Conservation (phyloP, 352 stramenopile genomes). For the Phytophthora boehmeriae region DNA sequence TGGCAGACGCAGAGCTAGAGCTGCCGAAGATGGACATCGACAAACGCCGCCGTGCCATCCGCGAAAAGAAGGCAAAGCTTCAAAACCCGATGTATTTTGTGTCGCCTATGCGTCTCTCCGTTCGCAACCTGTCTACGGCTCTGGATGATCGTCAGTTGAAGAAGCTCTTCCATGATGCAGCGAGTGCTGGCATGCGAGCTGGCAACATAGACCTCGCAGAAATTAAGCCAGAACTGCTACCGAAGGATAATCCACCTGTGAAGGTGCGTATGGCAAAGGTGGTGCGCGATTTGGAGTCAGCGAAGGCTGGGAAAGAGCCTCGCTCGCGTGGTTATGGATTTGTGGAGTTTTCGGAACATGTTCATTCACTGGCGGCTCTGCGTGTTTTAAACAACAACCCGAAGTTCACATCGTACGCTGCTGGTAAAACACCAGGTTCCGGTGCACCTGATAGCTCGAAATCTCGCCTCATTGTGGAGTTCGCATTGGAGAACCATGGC, state of each 20-base stretch:
- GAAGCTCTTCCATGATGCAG: constrained; percentile 86
- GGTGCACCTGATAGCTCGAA: constrained; percentile 58
- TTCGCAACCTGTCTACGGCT: constrained; percentile 91
- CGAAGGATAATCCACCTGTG: constrained; percentile 45
- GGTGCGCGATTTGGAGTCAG: constrained; percentile 74
- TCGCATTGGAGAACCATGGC: constrained; percentile 88
- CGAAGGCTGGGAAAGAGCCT: constrained; percentile 63
- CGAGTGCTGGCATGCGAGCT: constrained; percentile 69
- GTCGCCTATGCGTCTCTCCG: constrained; percentile 92
- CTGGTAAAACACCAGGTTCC: constrained; percentile 46
- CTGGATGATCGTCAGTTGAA: constrained; percentile 94
- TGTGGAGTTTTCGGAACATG: constrained; percentile 97
- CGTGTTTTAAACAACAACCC: constrained; percentile 98
- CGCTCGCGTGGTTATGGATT: constrained; percentile 90
- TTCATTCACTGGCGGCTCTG: constrained; percentile 95
- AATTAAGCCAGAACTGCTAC: constrained; percentile 69
- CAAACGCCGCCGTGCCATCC: constrained; percentile 92
- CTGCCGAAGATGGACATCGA: constrained; percentile 94
- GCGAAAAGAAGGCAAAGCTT: constrained; percentile 97
- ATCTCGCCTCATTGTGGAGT: constrained; percentile 89
- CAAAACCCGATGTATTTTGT: constrained; percentile 98
- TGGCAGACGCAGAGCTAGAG: constrained; percentile 84
- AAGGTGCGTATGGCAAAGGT: constrained; percentile 88
- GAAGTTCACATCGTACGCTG: constrained; percentile 77
- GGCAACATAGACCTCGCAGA: constrained; percentile 83